Percentiles rank a stretch among this genome's conserved stretches.
phyloP scores from a whole-genome alignment of 2,329 filamentous ascomycete species.

The Lasiodiplodia hormozganensis region DNA sequence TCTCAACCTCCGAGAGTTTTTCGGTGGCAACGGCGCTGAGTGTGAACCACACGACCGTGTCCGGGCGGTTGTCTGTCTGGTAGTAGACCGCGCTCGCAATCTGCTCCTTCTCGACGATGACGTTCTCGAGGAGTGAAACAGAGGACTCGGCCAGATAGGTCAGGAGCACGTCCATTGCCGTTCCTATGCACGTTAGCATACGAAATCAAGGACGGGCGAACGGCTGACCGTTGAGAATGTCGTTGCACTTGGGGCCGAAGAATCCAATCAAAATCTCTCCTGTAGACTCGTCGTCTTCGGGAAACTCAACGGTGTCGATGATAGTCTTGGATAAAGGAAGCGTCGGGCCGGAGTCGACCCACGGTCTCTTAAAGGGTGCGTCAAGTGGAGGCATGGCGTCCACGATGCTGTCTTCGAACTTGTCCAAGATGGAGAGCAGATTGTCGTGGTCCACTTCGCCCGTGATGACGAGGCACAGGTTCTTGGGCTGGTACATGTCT shows the following conservation, averaged over 20 bases:
- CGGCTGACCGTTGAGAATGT: slow-evolving; percentile 62
- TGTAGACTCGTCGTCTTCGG: slow-evolving; percentile 93
- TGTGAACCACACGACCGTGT: slow-evolving; percentile 83
- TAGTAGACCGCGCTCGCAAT: slow-evolving; percentile 86
- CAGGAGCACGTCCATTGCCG: slow-evolving; percentile 79
- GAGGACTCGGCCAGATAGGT: slow-evolving; percentile 93
- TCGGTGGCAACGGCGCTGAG: slow-evolving; percentile 86
- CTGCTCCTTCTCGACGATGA: slow-evolving; percentile 90
- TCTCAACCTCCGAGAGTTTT: slow-evolving; percentile 82
- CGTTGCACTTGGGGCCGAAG: slow-evolving; percentile 82
- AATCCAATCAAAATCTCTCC: slow-evolving; percentile 88
- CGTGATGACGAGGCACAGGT: slow-evolving; percentile 89
- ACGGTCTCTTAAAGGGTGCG: slow-evolving; percentile 82
- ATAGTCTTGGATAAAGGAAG: slow-evolving; percentile 74
- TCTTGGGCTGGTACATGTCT: slow-evolving; percentile 98
- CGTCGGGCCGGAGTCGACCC: slow-evolving; percentile 85
- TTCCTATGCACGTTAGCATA: slow-evolving; percentile 49
- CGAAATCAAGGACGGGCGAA: neutral
- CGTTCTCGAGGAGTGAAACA: slow-evolving; percentile 88
- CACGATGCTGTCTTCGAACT: slow-evolving; percentile 87
- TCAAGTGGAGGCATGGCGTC: slow-evolving; percentile 79
- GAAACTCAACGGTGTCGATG: slow-evolving; percentile 84
- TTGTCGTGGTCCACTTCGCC: slow-evolving; percentile 86
- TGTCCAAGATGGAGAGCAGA: slow-evolving; percentile 80
- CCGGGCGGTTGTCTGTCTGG: slow-evolving; percentile 79